Percentiles rank a stretch among this genome's conserved stretches.
Evolutionary conservation across 257 asterid species (phyloP).

Genomic region (Fraxinus quadrangulata): DNA sequence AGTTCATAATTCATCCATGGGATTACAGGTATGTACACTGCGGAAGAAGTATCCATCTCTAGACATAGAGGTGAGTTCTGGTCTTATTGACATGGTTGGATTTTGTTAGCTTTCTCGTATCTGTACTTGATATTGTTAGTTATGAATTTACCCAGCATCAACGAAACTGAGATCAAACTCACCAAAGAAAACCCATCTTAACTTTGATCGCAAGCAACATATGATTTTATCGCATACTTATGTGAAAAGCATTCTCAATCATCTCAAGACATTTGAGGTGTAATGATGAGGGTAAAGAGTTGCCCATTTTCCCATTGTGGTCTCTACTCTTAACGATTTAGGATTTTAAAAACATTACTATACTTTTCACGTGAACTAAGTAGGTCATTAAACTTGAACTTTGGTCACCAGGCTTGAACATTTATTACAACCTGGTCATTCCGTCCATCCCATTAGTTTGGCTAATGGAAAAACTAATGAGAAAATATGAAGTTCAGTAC

Average conservation of each 20-base stretch:
- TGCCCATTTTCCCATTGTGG: background rate
- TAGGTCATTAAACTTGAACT: background rate
- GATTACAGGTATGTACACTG: conserved; percentile 59
- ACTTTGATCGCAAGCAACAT: background rate
- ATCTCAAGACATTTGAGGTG: background rate
- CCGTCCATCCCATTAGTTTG: background rate
- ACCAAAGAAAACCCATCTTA: background rate
- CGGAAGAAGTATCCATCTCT: conserved; percentile 72
- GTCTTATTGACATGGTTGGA: background rate
- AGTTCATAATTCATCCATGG: conserved; percentile 1
- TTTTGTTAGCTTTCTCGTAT: background rate
- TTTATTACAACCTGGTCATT: background rate
- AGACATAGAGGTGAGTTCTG: conserved; percentile 74
- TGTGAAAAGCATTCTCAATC: background rate
- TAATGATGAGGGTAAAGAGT: background rate
- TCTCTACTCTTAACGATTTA: background rate
- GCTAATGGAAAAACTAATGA: background rate
- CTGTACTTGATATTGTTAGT: background rate
- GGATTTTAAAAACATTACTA: background rate
- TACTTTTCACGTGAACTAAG: background rate
- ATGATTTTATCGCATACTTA: background rate
- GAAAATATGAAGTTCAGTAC: background rate
- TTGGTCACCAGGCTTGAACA: background rate
- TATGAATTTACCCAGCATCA: background rate
- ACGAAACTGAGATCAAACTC: background rate